These are phyloP conservation scores for Metschnikowia santaceciliae DNA, from an alignment of 805 yeast species.

Conservation along the genomic window DNA sequence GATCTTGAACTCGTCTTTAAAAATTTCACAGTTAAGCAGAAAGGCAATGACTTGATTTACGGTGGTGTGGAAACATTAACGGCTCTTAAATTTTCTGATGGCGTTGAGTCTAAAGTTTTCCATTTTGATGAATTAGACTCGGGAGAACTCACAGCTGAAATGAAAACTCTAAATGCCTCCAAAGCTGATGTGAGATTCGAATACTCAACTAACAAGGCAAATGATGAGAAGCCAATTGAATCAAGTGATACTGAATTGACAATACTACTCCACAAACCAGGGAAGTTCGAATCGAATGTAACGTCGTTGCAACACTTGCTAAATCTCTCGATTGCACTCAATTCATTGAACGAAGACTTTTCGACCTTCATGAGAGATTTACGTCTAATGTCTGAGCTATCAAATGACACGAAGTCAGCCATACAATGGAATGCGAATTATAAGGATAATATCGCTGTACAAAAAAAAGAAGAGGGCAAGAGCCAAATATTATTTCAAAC, in stretches of 20 bases:
- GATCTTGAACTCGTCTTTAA: slow-evolving; percentile 23
- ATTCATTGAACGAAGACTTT: slow-evolving; percentile 18
- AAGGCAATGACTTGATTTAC: slow-evolving; percentile 36
- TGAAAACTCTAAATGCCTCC: neutral
- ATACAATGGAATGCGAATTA: neutral
- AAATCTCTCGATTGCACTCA: slow-evolving; percentile 23
- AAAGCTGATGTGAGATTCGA: slow-evolving; percentile 56
- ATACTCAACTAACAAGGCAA: slow-evolving; percentile 19
- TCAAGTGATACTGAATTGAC: neutral
- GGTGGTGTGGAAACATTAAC: slow-evolving; percentile 46
- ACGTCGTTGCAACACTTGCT: slow-evolving; percentile 22
- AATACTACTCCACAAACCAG: slow-evolving; percentile 22
- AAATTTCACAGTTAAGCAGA: slow-evolving; percentile 41
- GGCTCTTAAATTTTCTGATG: slow-evolving; percentile 17
- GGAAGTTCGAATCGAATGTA: slow-evolving; percentile 22
- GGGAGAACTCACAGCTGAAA: neutral
- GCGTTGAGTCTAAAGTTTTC: slow-evolving; percentile 24
- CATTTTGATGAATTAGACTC: slow-evolving; percentile 17
- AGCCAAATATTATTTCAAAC: slow-evolving; percentile 37
- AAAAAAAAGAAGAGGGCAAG: neutral
- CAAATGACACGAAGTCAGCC: neutral
- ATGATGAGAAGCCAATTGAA: neutral
- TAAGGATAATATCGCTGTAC: neutral
- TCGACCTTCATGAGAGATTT: slow-evolving; percentile 2
- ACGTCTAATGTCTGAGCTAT: slow-evolving; percentile 3